Conservation (phyloP, 805 yeast species). For the Kockiozyma suomiensis region DNA sequence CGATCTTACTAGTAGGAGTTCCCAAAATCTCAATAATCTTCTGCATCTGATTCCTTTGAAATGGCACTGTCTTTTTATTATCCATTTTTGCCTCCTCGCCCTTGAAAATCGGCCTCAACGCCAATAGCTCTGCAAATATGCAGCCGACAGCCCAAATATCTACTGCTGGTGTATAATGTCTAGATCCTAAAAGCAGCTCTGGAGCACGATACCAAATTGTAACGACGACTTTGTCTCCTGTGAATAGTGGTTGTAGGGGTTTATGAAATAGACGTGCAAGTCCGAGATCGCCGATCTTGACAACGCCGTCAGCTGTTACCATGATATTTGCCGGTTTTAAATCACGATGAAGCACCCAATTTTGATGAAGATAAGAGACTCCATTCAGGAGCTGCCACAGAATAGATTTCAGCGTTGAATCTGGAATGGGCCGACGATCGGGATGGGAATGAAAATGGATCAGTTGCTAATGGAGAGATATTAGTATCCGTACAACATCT, state of each 20-base stretch:
- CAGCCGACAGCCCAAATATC: slow-evolving; percentile 64
- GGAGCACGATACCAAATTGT: slow-evolving; percentile 60
- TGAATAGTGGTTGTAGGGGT: slow-evolving; percentile 69
- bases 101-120: slow-evolving; percentile 89
- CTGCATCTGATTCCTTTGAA: slow-evolving; percentile 88
- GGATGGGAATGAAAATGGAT: slow-evolving; percentile 95
- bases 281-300: slow-evolving; percentile 90
- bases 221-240: slow-evolving; percentile 46
- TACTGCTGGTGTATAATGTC: slow-evolving; percentile 52
- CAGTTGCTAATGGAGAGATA: slow-evolving; percentile 55
- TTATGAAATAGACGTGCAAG: slow-evolving; percentile 50
- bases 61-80: slow-evolving; percentile 88
- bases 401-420: slow-evolving; percentile 74
- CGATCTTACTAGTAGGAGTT: slow-evolving; percentile 59
- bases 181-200: slow-evolving; percentile 51
- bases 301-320: slow-evolving; percentile 88
- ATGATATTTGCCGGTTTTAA: slow-evolving; percentile 96
- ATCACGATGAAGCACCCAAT: slow-evolving; percentile 96
- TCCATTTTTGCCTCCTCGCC: slow-evolving; percentile 98
- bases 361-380: slow-evolving; percentile 86
- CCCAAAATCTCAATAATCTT: slow-evolving; percentile 93
- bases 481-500: too few species aligned
- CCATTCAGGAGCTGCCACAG: slow-evolving; percentile 94
- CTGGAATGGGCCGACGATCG: slow-evolving; percentile 76
- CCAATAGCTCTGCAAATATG: slow-evolving; percentile 81